Conservation (phyloP, 225 moss, liverwort and hornwort genomes). For the Rhytidiadelphus loreus region DNA sequence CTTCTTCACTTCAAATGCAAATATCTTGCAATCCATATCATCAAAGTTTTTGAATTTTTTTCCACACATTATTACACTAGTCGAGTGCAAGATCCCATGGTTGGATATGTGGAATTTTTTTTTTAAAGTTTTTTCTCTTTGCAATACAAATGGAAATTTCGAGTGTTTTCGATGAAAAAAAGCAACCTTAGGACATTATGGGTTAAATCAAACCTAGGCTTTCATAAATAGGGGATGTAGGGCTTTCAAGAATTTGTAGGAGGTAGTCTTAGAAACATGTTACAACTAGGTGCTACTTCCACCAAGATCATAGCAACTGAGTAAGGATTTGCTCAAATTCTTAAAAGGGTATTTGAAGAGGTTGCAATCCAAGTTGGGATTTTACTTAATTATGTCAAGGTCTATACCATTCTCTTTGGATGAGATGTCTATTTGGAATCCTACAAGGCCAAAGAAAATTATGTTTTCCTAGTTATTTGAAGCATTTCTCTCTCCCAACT, state of each 20-base stretch:
- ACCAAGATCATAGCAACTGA: neutral
- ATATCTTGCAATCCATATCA: neutral
- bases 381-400: too few relatives aligned
- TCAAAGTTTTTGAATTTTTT: neutral
- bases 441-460: accelerated
- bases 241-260: neutral
- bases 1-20: neutral
- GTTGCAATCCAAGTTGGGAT: accelerated
- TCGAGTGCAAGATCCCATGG: neutral
- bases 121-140: too few relatives aligned
- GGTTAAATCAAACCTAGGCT: accelerated
- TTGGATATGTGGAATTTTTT: neutral
- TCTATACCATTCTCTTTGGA: neutral
- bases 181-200: too few relatives aligned
- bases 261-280: neutral
- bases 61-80: neutral
- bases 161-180: neutral
- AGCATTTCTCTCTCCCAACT: neutral
- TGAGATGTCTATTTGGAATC: neutral
- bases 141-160: neutral
- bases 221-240: neutral
- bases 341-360: neutral
- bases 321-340: neutral
- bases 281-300: neutral
- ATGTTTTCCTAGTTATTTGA: neutral